These are phyloP conservation scores for Phaffia rhodozyma DNA, from an alignment of 1,284 basidiomycete genomes.

Conservation along the genomic window DNA sequence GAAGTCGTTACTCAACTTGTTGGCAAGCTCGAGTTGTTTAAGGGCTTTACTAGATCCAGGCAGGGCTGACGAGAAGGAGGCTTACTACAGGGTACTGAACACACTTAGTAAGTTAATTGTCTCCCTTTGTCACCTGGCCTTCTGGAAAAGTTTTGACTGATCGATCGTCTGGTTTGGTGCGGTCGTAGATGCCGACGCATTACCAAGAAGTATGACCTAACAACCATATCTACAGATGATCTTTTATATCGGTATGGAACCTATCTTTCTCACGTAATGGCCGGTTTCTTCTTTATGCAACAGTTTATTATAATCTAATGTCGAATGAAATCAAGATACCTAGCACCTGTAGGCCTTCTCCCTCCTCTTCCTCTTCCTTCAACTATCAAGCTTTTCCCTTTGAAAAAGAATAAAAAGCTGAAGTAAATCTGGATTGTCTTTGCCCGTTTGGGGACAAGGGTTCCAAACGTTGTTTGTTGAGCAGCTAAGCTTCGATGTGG, in stretches of 20 bases:
- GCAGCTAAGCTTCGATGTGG: slow-evolving; percentile 77
- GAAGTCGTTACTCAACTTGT: slow-evolving; percentile 10
- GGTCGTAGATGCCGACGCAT: slow-evolving; percentile 4
- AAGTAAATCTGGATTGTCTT: no score
- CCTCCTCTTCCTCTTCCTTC: neutral
- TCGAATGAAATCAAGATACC: slow-evolving; percentile 10
- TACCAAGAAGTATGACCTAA: slow-evolving; percentile 9
- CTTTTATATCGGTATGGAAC: neutral
- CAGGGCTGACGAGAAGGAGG: neutral
- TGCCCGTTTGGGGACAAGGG: neutral
- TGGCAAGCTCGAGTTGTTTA: slow-evolving; percentile 9
- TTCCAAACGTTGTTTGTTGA: slow-evolving; percentile 70
- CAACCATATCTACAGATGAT: neutral
- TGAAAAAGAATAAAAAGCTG: no score
- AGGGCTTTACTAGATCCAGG: slow-evolving; percentile 15
- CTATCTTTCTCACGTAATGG: neutral
- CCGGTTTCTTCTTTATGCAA: neutral
- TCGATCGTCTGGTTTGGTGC: neutral
- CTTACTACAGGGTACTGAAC: slow-evolving; percentile 11
- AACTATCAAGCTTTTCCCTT: no score
- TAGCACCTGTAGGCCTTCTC: neutral
- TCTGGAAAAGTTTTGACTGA: neutral
- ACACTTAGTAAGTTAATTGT: slow-evolving; percentile 9
- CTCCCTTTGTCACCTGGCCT: neutral
- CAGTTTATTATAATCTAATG: slow-evolving; percentile 16